These are phyloP conservation scores for Discostella stelligeroides DNA, from an alignment of 108 stramenopile species.

Conservation along the genomic window DNA sequence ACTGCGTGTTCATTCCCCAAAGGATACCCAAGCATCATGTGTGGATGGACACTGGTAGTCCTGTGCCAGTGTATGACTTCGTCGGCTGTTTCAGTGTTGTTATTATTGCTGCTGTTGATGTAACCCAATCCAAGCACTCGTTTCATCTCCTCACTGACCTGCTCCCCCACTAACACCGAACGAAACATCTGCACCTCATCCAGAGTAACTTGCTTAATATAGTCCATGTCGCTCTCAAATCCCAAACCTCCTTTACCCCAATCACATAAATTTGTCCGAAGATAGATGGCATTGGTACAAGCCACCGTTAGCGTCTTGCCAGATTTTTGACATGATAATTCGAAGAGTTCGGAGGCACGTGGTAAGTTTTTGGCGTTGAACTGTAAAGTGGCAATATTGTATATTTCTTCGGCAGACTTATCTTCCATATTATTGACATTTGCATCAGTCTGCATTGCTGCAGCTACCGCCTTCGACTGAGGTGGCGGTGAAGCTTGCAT, in stretches of 20 bases:
- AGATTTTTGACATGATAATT: conserved; percentile 71
- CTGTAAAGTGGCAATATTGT: conserved; percentile 64
- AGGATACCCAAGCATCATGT: conserved; percentile 85
- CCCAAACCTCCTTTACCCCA: conserved; percentile 77
- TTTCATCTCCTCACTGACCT: conserved; percentile 1
- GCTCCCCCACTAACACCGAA: conserved; percentile 31
- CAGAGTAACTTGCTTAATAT: conserved; percentile 51
- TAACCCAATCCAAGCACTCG: conserved; percentile 21
- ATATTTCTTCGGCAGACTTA: conserved; percentile 69
- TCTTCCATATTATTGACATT: conserved; percentile 6
- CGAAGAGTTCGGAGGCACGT: conserved; percentile 72
- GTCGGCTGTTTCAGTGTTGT: not conserved
- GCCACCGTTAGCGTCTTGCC: conserved; percentile 50
- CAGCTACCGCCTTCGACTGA: not conserved
- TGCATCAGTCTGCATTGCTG: not conserved
- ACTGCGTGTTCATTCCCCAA: conserved; percentile 45
- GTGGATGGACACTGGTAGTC: conserved; percentile 64
- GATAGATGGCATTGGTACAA: conserved; percentile 81
- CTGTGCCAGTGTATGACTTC: conserved; percentile 63
- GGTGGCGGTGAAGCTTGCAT: conserved; percentile 4
- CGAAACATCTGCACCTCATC: conserved; percentile 46
- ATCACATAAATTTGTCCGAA: conserved; percentile 73
- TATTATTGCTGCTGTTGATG: not conserved
- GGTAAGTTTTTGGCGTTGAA: conserved; percentile 66
- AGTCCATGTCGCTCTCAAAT: conserved; percentile 74